Base-by-base conservation (phyloP, 2,329 filamentous ascomycete genomes). In the Chalaropsis thielavioides region DNA sequence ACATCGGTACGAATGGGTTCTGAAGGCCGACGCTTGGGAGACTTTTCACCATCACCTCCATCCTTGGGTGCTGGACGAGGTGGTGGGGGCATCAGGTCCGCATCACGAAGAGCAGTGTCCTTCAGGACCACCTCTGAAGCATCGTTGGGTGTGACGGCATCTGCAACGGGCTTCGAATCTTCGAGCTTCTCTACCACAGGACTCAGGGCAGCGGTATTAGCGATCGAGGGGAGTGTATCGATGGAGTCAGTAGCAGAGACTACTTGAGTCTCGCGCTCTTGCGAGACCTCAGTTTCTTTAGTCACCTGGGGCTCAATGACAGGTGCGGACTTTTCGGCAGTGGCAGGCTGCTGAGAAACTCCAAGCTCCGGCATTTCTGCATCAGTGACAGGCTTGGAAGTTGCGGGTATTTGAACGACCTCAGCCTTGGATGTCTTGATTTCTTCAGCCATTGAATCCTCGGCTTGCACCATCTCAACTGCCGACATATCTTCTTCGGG, bases 101-200 rank as follows among this genome's bases (percentile, higher is more conserved):
- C 27, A 58, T 58, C 54, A 15, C 27, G 54, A 38, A 58, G 17
- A 8, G 17, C 89, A n/a, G 87, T 86, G 38, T 41, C 59, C 19
- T 35, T n/a, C 3, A 22, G 2, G 24, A 4, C 54, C 27, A 38
- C 15, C 24, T 58, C 15, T n/a, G 31, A 38, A 19, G 27, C 3
- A 17, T 38, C 31, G 2, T 17, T 35, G 54, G 27, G 54, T 35
- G 31, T 8, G 3, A n/a, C 54, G 7, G 7, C n/a, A 2, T 58
- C 54, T 17, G 27, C 27, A 31, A 8, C 7, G 8, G 54, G 3
- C 4, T 35, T 19, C 3, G 17, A 10, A 10, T 38, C 17, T n/a
- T 58, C 19, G 15, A 24, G 27, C 1, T 17, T 38, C 27, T 38
- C 31, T 35, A 5, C 11, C 17, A n/a, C 27, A 22, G 31, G 2